These are phyloP conservation scores for Colletotrichum sp. DNA, from an alignment of 2,329 filamentous ascomycete species.

Conservation along the genomic window DNA sequence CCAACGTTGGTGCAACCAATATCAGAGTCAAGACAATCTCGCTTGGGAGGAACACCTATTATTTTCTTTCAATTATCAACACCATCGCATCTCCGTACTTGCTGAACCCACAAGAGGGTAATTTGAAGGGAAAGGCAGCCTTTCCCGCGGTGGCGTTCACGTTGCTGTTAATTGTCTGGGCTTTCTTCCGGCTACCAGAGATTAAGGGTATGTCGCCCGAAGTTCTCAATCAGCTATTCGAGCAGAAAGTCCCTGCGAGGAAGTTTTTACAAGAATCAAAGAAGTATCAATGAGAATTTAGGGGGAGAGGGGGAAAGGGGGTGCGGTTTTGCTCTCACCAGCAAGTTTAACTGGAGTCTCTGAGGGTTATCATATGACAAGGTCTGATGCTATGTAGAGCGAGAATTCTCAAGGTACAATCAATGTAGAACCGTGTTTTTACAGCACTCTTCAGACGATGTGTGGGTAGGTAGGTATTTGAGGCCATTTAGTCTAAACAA, in stretches of 20 bases:
- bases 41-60: slow-evolving; percentile 49
- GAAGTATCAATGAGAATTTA: background rate
- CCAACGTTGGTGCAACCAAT: slow-evolving; percentile 44
- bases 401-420: background rate
- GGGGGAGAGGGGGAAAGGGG: too few species aligned
- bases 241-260: background rate
- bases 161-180: slow-evolving; percentile 43
- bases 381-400: background rate
- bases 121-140: slow-evolving; percentile 27
- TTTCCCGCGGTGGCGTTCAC: slow-evolving; percentile 50
- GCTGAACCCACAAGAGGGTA: slow-evolving; percentile 36
- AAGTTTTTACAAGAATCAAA: background rate
- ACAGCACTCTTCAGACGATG: background rate
- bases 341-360: background rate
- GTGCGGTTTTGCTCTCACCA: too few species aligned
- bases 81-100: slow-evolving; percentile 51
- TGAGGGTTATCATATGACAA: background rate
- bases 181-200: slow-evolving; percentile 52
- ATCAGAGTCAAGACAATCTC: slow-evolving; percentile 51
- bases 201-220: slow-evolving; percentile 22
- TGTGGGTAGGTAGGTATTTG: background rate
- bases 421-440: background rate
- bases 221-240: background rate
- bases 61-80: slow-evolving; percentile 50
- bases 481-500: too few species aligned